Base-by-base conservation (phyloP, 2,329 filamentous ascomycete species). In the Plectosphaerella cucumerina region DNA sequence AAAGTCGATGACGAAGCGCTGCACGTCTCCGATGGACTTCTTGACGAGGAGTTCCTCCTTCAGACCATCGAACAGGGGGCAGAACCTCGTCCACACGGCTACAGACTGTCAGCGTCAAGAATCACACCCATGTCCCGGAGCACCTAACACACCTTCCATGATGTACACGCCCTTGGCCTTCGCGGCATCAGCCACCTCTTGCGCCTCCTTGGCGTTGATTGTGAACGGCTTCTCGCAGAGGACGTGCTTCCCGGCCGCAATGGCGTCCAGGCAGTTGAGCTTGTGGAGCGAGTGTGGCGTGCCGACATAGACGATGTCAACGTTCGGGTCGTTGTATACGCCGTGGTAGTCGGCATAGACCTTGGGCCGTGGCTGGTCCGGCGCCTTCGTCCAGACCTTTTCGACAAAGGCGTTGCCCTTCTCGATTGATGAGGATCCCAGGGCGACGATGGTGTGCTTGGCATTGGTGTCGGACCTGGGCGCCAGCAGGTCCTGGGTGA, bases 271-370 rank as follows among this genome's bases (percentile, higher is more conserved):
- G 26, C 68, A 72, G 50, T 72, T 70, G 22, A 68, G 61, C 54
- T 68, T 70, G 58, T 76, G 74, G 47, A 75, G 70, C 21, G 64
- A 65, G 53, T 75, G 71, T 0, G 74, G 74, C 5, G 69, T 74
- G 31, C 71, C 72, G 37, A 76, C 70, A 55, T 76, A 76, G 44
- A 76, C 61, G n/a, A 72, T 65, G 50, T 76, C 72, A 26, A 76
- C 71, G 5, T 66, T 53, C 0, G 69, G 62, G 50, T 75, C 70
- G 21, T 59, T 56, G 54, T 73, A 75, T 8, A 73, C 64, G 22
- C 70, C 63, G 1, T 63, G 56, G 49, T 76, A 75, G 51, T 60
- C 67, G 4, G 62, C 68, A 35, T 74, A 73, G 12, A 73, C 50
- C 6, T 58, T 57, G 12, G 43, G 43, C 6, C 70, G 68, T 5